Conservation (phyloP, 306 rosid species). For the Acmispon strigosus region DNA sequence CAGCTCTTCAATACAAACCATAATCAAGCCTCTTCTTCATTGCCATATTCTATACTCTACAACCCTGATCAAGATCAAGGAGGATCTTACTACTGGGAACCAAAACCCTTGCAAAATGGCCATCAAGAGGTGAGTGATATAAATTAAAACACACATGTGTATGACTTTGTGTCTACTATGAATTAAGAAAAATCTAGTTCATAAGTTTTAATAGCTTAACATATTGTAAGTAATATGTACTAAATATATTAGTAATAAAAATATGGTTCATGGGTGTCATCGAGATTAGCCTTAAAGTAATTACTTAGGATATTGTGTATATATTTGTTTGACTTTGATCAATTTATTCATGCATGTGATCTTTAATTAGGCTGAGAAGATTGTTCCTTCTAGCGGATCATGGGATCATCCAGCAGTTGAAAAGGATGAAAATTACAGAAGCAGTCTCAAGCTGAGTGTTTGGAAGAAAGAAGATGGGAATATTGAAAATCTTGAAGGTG, state of each 20-base stretch:
- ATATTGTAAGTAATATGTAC: no score
- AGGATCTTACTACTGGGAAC: slow-evolving; percentile 16
- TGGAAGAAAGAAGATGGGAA: slow-evolving; percentile 33
- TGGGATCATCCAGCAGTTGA: slow-evolving; percentile 15
- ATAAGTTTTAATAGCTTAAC: no score
- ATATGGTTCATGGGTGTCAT: no score
- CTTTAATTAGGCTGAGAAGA: slow-evolving; percentile 32
- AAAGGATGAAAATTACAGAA: background rate
- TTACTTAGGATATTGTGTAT: background rate
- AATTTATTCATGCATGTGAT: slow-evolving; percentile 8
- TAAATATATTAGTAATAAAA: no score
- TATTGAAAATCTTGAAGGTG: slow-evolving; percentile 11
- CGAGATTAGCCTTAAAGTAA: no score
- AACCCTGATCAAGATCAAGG: slow-evolving; percentile 32
- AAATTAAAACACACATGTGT: background rate
- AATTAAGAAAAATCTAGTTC: no score
- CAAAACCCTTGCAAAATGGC: slow-evolving; percentile 27
- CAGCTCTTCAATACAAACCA: slow-evolving; percentile 11
- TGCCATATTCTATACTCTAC: slow-evolving; percentile 30
- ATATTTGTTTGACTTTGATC: background rate
- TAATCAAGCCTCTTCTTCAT: slow-evolving; percentile 44
- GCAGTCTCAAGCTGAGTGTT: slow-evolving; percentile 26
- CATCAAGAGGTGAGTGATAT: slow-evolving; percentile 19
- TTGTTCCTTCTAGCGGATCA: slow-evolving; percentile 33
- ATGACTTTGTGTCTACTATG: no score